Percentiles rank a stretch among this genome's conserved stretches.
Conservation (phyloP, 345 rosid species). For the Pseudoturritis turrita region DNA sequence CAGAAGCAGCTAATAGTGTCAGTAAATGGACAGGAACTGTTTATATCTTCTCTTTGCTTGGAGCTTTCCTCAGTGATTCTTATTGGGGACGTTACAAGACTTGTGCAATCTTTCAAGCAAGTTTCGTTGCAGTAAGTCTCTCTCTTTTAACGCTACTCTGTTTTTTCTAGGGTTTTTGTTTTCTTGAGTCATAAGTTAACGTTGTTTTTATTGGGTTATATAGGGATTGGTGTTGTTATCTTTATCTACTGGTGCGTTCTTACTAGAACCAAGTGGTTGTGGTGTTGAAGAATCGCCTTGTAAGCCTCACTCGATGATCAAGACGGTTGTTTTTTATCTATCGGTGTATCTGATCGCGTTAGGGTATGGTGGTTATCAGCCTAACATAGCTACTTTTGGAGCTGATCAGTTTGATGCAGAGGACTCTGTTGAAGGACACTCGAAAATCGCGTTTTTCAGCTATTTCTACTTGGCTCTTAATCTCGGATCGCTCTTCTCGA, state of each 20-base stretch:
- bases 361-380: slow-evolving; percentile 96
- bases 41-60: slow-evolving; percentile 86
- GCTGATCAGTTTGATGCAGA: slow-evolving; percentile 96
- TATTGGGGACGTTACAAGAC: slow-evolving; percentile 98
- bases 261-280: slow-evolving; percentile 73
- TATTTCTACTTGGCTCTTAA: slow-evolving; percentile 90
- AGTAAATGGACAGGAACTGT: slow-evolving; percentile 99
- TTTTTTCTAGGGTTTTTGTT: background rate
- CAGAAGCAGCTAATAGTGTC: slow-evolving; percentile 88
- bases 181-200: slow-evolving; percentile 19
- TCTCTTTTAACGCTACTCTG: background rate
- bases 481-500: slow-evolving; percentile 88
- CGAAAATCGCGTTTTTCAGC: slow-evolving; percentile 87
- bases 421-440: slow-evolving; percentile 70
- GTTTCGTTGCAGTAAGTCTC: slow-evolving; percentile 72
- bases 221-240: slow-evolving; percentile 79
- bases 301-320: slow-evolving; percentile 56
- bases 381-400: slow-evolving; percentile 90
- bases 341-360: slow-evolving; percentile 77
- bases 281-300: slow-evolving; percentile 59
- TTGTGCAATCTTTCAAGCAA: slow-evolving; percentile 82
- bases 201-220: background rate
- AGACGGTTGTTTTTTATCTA: slow-evolving; percentile 52
- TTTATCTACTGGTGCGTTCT: slow-evolving; percentile 44
- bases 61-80: slow-evolving; percentile 96